These are phyloP conservation scores for Saccharomycopsis capsularis DNA, from an alignment of 805 yeast species.

Conservation along the genomic window DNA sequence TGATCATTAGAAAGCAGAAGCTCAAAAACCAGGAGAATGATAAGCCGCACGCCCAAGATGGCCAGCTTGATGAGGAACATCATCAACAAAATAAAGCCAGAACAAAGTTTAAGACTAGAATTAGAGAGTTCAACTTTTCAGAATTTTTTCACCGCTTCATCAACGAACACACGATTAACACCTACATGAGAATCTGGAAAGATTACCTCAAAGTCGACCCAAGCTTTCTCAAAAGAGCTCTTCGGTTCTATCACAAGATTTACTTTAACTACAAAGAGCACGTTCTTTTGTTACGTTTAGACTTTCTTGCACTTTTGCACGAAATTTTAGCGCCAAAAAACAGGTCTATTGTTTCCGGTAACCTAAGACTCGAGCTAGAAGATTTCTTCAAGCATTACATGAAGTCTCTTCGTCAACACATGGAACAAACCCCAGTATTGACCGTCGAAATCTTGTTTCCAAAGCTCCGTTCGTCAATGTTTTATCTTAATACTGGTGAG, in stretches of 20 bases:
- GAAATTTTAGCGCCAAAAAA: conserved; percentile 38
- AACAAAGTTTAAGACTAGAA: conserved; percentile 29
- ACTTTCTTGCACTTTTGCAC: conserved; percentile 57
- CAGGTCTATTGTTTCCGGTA: conserved; percentile 40
- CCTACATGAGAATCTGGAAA: conserved; percentile 56
- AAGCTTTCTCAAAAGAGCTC: conserved; percentile 53
- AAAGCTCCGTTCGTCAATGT: conserved; percentile 37
- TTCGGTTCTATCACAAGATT: conserved; percentile 65
- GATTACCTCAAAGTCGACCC: conserved; percentile 52
- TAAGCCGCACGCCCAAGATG: conserved; percentile 30
- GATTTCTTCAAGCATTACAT: conserved; percentile 61
- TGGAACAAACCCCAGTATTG: conserved; percentile 45
- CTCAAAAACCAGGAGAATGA: conserved; percentile 28
- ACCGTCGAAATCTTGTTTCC: conserved; percentile 64
- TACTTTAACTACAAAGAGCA: conserved; percentile 58
- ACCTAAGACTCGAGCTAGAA: conserved; percentile 46
- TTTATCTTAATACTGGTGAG: conserved; percentile 59
- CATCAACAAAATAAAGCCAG: neutral
- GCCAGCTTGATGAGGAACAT: conserved; percentile 13
- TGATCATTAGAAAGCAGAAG: conserved; percentile 24
- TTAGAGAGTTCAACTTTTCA: conserved; percentile 42
- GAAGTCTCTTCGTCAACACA: conserved; percentile 45
- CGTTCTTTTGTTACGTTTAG: conserved; percentile 57
- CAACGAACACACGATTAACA: conserved; percentile 53
- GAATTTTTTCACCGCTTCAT: conserved; percentile 40